Percentiles rank a stretch among this genome's conserved stretches.
These are phyloP conservation scores for Cardiospermum halicacabum DNA, from an alignment of 345 rosid species.

Conservation along the genomic window DNA sequence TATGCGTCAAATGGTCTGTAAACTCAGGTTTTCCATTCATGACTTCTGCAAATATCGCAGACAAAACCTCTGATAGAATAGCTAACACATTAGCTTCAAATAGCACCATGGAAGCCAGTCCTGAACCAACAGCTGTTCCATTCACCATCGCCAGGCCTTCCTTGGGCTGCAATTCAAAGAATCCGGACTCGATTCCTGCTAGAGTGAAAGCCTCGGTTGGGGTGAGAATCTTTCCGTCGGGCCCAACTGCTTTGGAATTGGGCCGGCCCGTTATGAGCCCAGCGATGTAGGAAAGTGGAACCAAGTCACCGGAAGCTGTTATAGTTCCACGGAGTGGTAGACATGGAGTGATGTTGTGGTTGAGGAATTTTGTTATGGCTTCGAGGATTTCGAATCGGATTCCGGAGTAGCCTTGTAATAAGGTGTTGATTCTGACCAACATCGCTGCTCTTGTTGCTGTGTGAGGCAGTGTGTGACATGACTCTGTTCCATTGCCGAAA, in stretches of 20 bases:
- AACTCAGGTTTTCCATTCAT: constrained; percentile 80
- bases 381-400: constrained; percentile 70
- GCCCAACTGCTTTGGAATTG: constrained; percentile 55
- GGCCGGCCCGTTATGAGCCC: constrained; percentile 61
- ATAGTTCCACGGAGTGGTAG: constrained; percentile 71
- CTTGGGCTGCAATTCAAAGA: constrained; percentile 67
- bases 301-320: constrained; percentile 70
- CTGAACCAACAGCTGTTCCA: constrained; percentile 75
- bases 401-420: constrained; percentile 71
- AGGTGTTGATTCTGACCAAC: constrained; percentile 75
- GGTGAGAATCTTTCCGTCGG: constrained; percentile 38
- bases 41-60: constrained; percentile 64
- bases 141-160: constrained; percentile 77
- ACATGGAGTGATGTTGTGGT: constrained; percentile 64
- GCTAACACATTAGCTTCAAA: constrained; percentile 50
- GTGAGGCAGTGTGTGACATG: constrained; percentile 53
- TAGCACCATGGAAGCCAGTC: constrained; percentile 61
- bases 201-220: constrained; percentile 43
- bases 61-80: constrained; percentile 51
- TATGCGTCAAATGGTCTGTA: constrained; percentile 66
- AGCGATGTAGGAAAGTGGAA: constrained; percentile 64
- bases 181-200: constrained; percentile 40
- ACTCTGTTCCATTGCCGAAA: constrained; percentile 52
- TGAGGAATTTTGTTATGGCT: constrained; percentile 56
- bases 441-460: constrained; percentile 68